These are phyloP conservation scores for Starmerella stigmatis DNA, from an alignment of 805 yeast species.

Conservation along the genomic window DNA sequence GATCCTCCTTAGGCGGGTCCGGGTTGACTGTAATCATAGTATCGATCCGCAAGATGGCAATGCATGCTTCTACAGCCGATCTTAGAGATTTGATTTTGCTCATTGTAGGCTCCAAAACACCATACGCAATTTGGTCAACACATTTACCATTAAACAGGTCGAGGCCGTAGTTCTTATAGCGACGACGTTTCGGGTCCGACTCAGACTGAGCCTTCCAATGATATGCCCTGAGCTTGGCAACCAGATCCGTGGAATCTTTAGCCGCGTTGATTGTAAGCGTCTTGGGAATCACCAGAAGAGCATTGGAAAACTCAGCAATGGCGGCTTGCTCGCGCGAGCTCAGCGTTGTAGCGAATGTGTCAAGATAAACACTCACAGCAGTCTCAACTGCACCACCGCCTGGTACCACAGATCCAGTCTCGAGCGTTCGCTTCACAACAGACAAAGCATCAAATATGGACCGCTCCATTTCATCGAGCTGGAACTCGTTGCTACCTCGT, in stretches of 20 bases:
- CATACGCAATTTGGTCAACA: slow-evolving; percentile 70
- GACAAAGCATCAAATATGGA: slow-evolving; percentile 88
- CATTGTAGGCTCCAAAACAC: slow-evolving; percentile 92
- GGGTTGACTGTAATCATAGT: slow-evolving; percentile 97
- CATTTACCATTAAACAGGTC: slow-evolving; percentile 87
- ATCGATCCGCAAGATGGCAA: slow-evolving; percentile 93
- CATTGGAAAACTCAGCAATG: slow-evolving; percentile 91
- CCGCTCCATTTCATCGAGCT: slow-evolving; percentile 97
- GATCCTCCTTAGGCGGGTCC: slow-evolving; percentile 69
- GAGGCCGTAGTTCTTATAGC: slow-evolving; percentile 83
- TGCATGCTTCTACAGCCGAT: slow-evolving; percentile 95
- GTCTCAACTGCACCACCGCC: slow-evolving; percentile 99
- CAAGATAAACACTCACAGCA: slow-evolving; percentile 87
- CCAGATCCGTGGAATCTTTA: slow-evolving; percentile 87
- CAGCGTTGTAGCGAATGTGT: slow-evolving; percentile 93
- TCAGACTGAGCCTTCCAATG: slow-evolving; percentile 88
- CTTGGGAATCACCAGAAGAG: slow-evolving; percentile 85
- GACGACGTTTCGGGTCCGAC: slow-evolving; percentile 73
- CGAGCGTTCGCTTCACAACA: slow-evolving; percentile 91
- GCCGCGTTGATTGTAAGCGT: slow-evolving; percentile 96
- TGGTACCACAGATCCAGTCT: slow-evolving; percentile 88
- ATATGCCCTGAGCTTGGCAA: slow-evolving; percentile 89
- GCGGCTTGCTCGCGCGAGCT: slow-evolving; percentile 97
- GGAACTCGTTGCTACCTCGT: slow-evolving; percentile 89
- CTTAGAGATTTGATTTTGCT: slow-evolving; percentile 87